Conservation (phyloP, 2,329 filamentous ascomycete species). For the Scytalidium sp. region DNA sequence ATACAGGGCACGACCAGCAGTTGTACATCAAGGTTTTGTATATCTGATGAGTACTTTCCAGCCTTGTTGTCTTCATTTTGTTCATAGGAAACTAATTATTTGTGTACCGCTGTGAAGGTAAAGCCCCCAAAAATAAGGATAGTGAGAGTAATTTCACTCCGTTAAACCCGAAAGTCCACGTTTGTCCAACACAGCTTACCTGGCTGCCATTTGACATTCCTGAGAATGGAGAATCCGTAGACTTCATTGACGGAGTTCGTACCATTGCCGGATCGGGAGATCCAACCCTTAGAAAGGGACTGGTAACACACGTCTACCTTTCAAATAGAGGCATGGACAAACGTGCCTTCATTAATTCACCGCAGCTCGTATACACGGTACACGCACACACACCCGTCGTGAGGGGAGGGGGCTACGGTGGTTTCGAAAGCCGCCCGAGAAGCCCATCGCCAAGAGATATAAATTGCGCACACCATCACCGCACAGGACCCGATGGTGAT, state of each 20-base stretch:
- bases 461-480: too few species aligned
- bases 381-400: too few species aligned
- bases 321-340: conserved; percentile 41
- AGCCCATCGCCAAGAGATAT: too few species aligned
- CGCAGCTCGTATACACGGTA: too few species aligned
- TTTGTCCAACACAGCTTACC: conserved; percentile 39
- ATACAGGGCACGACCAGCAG: conserved; percentile 37
- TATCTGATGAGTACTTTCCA: too few species aligned
- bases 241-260: conserved; percentile 43
- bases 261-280: conserved; percentile 45
- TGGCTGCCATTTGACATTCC: conserved; percentile 40
- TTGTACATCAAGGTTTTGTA: conserved; percentile 29
- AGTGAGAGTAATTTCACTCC: conserved; percentile 40
- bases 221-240: too few species aligned
- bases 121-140: conserved; percentile 30
- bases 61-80: too few species aligned
- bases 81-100: too few species aligned
- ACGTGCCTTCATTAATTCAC: conserved; percentile 46
- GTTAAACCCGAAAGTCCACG: conserved; percentile 40
- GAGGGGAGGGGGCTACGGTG: too few species aligned
- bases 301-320: conserved; percentile 44
- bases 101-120: too few species aligned
- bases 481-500: too few species aligned
- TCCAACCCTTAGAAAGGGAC: conserved; percentile 42
- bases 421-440: too few species aligned